Evolutionary conservation across 2,329 filamentous ascomycete genomes (phyloP).

Genomic region (Calonectria pseudoreteaudii): DNA sequence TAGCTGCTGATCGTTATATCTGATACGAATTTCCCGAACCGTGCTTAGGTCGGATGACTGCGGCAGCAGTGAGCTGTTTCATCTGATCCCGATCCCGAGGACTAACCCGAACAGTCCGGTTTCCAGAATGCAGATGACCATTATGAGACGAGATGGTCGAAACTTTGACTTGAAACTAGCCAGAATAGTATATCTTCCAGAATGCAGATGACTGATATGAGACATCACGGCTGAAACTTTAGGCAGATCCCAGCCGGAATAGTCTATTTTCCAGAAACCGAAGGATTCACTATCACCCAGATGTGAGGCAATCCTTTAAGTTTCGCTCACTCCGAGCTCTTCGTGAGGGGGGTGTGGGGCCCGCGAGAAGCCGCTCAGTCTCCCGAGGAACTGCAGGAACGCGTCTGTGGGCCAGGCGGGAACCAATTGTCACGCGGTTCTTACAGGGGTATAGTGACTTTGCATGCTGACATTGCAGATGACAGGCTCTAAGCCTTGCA

Average conservation of each 20-base stretch:
- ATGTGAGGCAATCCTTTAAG: conserved; percentile 6
- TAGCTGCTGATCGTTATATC: background rate
- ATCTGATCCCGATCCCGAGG: background rate
- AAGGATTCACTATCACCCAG: background rate
- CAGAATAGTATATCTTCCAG: background rate
- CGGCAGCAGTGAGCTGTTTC: background rate
- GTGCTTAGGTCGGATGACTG: background rate
- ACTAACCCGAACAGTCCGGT: background rate
- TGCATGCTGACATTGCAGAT: conserved; percentile 1
- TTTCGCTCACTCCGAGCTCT: conserved; percentile 5
- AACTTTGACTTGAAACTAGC: background rate
- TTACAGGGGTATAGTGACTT: background rate
- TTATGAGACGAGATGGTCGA: background rate
- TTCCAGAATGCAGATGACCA: conserved; percentile 7
- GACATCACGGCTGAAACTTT: background rate
- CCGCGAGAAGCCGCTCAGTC: background rate
- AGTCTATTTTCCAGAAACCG: conserved; percentile 3
- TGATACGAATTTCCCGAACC: conserved; percentile 3
- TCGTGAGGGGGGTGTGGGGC: background rate
- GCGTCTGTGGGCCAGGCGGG: conserved; percentile 2
- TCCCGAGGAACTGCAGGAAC: conserved; percentile 6
- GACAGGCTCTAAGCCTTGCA: background rate
- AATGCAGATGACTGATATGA: background rate
- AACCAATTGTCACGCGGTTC: background rate
- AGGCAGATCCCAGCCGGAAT: background rate